Percentiles rank a stretch among this genome's conserved stretches.
Conservation (phyloP, 2,329 filamentous ascomycete species). For the Chalaropsis thielavioides region DNA sequence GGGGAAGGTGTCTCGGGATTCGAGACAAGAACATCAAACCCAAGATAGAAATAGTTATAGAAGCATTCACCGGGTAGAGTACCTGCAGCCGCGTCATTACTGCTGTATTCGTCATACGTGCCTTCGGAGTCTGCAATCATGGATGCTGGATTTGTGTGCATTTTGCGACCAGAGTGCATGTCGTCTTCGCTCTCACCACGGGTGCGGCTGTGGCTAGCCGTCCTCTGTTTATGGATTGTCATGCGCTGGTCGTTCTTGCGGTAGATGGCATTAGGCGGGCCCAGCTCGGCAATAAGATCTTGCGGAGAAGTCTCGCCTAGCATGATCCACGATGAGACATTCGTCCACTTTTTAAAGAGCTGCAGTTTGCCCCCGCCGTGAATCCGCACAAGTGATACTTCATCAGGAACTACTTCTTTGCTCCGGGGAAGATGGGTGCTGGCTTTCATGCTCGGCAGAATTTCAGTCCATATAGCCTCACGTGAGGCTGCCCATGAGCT, state of each 20-base stretch:
- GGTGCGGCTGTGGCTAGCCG: slow-evolving; percentile 35
- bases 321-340: slow-evolving; percentile 51
- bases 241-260: slow-evolving; percentile 79
- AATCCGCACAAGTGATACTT: slow-evolving; percentile 67
- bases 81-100: slow-evolving; percentile 41
- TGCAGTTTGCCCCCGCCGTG: slow-evolving; percentile 68
- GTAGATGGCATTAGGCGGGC: slow-evolving; percentile 87
- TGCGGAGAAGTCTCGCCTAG: slow-evolving; percentile 83
- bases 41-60: slow-evolving; percentile 94
- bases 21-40: slow-evolving; percentile 87
- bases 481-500: slow-evolving; percentile 81
- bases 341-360: slow-evolving; percentile 57
- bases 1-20: slow-evolving; percentile 52
- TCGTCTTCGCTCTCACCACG: slow-evolving; percentile 27
- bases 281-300: slow-evolving; percentile 77
- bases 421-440: slow-evolving; percentile 53
- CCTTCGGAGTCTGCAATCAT: slow-evolving; percentile 55
- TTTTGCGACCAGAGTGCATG: background rate
- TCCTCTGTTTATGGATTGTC: slow-evolving; percentile 60
- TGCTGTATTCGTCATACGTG: slow-evolving; percentile 40
- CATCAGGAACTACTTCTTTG: slow-evolving; percentile 71
- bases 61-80: slow-evolving; percentile 62
- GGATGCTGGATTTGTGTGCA: background rate
- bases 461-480: slow-evolving; percentile 58
- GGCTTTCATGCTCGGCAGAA: slow-evolving; percentile 58